Base-by-base conservation (phyloP, 169 alveolate genomes). In the Plasmodium ovale region DNA sequence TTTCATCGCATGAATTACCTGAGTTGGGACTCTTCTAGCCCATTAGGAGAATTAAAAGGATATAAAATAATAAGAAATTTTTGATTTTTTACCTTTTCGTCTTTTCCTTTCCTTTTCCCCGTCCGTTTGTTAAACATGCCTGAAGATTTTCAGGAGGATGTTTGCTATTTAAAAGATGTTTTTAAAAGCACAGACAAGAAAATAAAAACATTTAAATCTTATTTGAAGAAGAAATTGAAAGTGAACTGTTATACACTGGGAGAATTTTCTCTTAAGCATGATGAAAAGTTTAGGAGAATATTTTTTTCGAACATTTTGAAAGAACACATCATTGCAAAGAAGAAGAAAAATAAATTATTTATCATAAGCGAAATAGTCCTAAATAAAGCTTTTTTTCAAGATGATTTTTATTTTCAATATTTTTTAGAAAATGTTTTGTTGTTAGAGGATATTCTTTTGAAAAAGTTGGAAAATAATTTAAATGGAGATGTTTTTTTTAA, bases 371-470 rank as follows among this genome's bases (percentile, higher is more conserved):
- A 82, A 82, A 23, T 82, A 67, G 33, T 82, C 33, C 29, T 82
- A 39, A 37, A 82, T 42, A 82, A 51, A 54, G 25, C 5, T n/a
- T 82, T 82, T 67, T 82, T 82, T 58, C 49, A 82, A 67, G 71
- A 82, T 1, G 27, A 82, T 82, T 82, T 33, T 53, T 53, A 53
- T 44, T 82, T 53, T 82, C 90, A 82, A 82, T 82, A 82, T 82
- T 82, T 82, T 82, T 65, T 82, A 67, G 49, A 65, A 82, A 82
- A 82, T 82, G 90, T 82, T n/a, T 37, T 82, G 33, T 47, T 82
- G 27, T 29, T 82, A 23, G 90, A 82, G 67, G 90, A 82, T 37
- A 54, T 82, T 9, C 42, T 42, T 19, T 67, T 82, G 53, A 82
- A 67, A 67, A 82, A 70, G 4, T 21, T 82, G 5, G 84, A 82